Conservation (phyloP, 1,284 basidiomycete genomes). For the Phlebopus sp. region DNA sequence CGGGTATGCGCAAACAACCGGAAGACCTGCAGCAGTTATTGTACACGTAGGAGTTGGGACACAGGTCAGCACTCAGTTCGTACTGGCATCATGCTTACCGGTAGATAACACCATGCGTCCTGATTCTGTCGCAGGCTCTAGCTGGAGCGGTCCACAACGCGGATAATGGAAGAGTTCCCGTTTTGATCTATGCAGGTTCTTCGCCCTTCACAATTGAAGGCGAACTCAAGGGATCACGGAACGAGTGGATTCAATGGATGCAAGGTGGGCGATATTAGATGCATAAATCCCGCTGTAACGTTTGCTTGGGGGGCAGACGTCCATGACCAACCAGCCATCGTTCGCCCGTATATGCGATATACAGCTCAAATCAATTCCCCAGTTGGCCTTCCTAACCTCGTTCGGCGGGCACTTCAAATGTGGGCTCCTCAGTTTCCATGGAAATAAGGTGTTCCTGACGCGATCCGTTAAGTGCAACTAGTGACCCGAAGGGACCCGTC, state of each 20-base stretch:
- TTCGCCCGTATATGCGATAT: constrained; percentile 71
- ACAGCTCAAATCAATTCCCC: constrained; percentile 57
- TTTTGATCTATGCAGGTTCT: constrained; percentile 69
- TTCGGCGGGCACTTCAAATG: constrained; percentile 64
- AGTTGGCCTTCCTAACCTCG: constrained; percentile 45
- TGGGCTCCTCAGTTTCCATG: constrained; percentile 20
- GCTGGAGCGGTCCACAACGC: constrained; percentile 74
- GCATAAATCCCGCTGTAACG: not conserved
- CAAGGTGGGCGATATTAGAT: constrained; percentile 44
- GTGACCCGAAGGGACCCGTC: constrained; percentile 66
- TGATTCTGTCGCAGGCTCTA: constrained; percentile 42
- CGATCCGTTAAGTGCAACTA: constrained; percentile 46
- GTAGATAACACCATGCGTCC: too few relatives aligned
- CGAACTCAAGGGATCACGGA: constrained; percentile 60
- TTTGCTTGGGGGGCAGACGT: constrained; percentile 43
- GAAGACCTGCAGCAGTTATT: constrained; percentile 65
- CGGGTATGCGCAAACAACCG: constrained; percentile 63
- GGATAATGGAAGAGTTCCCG: constrained; percentile 56
- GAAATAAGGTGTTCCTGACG: constrained; percentile 1
- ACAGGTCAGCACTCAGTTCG: constrained; percentile 41
- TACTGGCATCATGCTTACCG: too few relatives aligned
- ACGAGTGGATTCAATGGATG: constrained; percentile 72
- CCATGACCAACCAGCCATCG: constrained; percentile 64
- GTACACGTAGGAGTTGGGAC: constrained; percentile 75
- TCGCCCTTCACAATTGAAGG: constrained; percentile 55